Conservation (phyloP, 2,329 filamentous ascomycete species). For the Capronia epimyces region DNA sequence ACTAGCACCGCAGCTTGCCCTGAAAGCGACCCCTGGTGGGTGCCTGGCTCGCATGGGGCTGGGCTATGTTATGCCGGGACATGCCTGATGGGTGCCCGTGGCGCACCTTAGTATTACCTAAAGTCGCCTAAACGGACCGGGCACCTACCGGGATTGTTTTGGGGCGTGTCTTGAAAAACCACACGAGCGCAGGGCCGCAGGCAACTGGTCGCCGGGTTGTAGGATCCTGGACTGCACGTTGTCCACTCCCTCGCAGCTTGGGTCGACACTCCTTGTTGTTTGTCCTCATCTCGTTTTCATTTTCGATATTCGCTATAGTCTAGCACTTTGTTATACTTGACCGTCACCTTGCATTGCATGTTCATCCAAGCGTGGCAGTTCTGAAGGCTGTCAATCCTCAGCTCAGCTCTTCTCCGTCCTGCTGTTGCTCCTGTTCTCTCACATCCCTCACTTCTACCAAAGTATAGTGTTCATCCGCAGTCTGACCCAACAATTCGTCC, state of each 20-base stretch:
- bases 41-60: background rate
- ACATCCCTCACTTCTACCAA: constrained; percentile 7
- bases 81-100: background rate
- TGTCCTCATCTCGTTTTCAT: background rate
- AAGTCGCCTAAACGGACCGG: background rate
- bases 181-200: background rate
- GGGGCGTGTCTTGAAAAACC: background rate
- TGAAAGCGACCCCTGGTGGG: background rate
- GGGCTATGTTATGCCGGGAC: background rate
- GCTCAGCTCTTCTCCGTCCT: background rate
- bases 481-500: constrained; percentile 15
- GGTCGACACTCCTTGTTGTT: background rate
- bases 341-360: constrained; percentile 2
- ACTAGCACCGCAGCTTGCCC: background rate
- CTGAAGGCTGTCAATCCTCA: background rate
- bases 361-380: background rate
- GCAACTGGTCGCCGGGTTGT: background rate
- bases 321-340: constrained; percentile 1
- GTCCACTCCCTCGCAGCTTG: background rate
- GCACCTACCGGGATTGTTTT: background rate
- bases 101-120: background rate
- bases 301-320: background rate
- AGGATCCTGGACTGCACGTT: no score
- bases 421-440: background rate
- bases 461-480: constrained; percentile 5